Evolutionary conservation across 176 grass and related monocot species (phyloP), one percentile per base, ranked within the genome.

Genomic region (Eremochloa ophiuroides): DNA sequence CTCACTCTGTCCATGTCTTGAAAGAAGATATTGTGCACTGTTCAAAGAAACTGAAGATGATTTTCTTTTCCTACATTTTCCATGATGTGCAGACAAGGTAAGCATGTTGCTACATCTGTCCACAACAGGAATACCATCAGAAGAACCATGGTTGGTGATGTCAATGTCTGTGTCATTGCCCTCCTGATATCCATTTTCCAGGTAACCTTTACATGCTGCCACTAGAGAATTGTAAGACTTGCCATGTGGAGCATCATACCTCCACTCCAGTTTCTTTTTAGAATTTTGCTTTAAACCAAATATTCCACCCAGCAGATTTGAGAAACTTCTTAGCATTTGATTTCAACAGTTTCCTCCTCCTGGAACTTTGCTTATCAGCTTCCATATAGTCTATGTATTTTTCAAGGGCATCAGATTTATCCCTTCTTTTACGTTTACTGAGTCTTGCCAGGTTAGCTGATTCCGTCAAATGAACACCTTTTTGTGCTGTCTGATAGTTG

Each of bases 321-420:
- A 97, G 87, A 65, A 91, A 87, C 17, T 84, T 77, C 71, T 69
- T 86, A 79, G 81, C 91, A 76, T 93, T 93, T 75, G 76, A 84
- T 39, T 46, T 87, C 65, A 93, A 55, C 66, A 17, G 8, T 82
- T 74, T 46, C 74, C 78, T 81, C 66, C 6, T 87, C 84, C 14
- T 71, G 30, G 59, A 62, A 46, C 80, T 84, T 58, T 84, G 68
- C 42, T 38, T 73, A 16, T 42, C 37, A 22, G 83, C 40, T 88
- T 93, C 77, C 18, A 89, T 61, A 75, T 60, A 85, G 13, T 81
- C 51, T 69, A 87, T 56, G 56, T 93, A 97, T 76, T 84, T 48
- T 63, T 23, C n/a, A 35, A 97, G 84, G n/a, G 51, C 78, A 29
- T 89, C 62, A 58, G 72, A 62, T 75, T 48, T 23, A 41, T 83